phyloP scores from a whole-genome alignment of 352 stramenopile genomes.

The Aphanomyces stellatus region DNA sequence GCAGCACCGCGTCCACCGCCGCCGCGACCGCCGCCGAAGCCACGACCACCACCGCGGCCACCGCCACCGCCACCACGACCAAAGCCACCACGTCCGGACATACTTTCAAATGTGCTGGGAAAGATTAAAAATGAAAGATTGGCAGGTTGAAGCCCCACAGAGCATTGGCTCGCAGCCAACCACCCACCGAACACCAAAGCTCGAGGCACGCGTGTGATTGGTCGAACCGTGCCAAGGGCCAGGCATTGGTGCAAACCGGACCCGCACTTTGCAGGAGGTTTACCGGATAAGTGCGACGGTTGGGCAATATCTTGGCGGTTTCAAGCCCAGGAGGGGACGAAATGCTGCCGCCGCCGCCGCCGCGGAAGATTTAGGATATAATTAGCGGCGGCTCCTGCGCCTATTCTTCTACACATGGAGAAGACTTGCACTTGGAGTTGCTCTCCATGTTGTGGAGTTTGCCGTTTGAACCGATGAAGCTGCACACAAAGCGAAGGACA shows the following conservation, averaged over 20 bases:
- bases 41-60: slow-evolving; percentile 31
- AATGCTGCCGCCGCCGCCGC: neutral
- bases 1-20: slow-evolving; percentile 50
- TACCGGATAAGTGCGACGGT: neutral
- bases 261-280: neutral
- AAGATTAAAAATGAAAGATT: slow-evolving; percentile 9
- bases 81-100: slow-evolving; percentile 48
- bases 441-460: no score
- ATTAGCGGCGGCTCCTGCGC: no score
- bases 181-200: neutral
- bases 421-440: no score
- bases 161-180: slow-evolving; percentile 14
- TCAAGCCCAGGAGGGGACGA: neutral
- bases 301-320: neutral
- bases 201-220: neutral
- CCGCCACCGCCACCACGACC: slow-evolving; percentile 38
- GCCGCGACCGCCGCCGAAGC: slow-evolving; percentile 37
- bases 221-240: neutral
- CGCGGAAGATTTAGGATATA: no score
- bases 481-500: no score
- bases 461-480: no score
- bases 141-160: slow-evolving; percentile 1
- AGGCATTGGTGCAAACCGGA: neutral
- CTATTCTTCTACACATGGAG: no score
- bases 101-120: slow-evolving; percentile 16